Evolutionary conservation across 169 alveolate species (phyloP), one percentile per base, ranked within the genome.

Genomic region (Plasmodium billcollinsi): DNA sequence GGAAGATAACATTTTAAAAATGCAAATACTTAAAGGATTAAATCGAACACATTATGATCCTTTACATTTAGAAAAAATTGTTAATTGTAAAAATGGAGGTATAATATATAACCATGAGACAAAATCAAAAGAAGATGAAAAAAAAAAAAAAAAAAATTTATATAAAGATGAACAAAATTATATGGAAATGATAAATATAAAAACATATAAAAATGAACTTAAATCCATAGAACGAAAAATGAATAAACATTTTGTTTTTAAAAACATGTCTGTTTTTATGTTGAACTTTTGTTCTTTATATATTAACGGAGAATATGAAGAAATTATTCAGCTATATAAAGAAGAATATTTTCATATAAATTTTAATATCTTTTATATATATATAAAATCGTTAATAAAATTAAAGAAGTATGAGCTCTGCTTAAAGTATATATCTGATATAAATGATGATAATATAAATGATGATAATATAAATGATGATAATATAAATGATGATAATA

Each of bases 11-110:
- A 0, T 50, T 14, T 33, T 76, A n/a, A 76, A 76, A 45, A 76
- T 24, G 20, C 78, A 76, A 65, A 76, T 76, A 56, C 29, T 76
- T 20, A 65, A 49, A 50, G 89, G 89, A 2, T 65, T 76, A 65
- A 76, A 76, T 45, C 73, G 65, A 65, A 65, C 69, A 24, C 47
- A 43, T 9, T 76, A 76, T 45, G 76, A 76, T 56, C 89, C 89
- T 8, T 52, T 54, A 8, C 70, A 76, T 33, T 58, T 76, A 14
- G 89, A 76, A 65, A 33, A 70, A 3, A 76, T 76, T 18, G 75
- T 52, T 0, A 74, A 43, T 9, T 24, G 54, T 11, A 76, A 65
- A 65, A 21, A 11, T 52, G 9, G 67, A 21, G 24, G 26, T 15
- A 15, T 39, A 39, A 39, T 39, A 39, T 39, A 39, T 39, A 39